Evolutionary conservation across 352 stramenopile genomes (phyloP).

Genomic region (Globisporangium cederbergense): DNA sequence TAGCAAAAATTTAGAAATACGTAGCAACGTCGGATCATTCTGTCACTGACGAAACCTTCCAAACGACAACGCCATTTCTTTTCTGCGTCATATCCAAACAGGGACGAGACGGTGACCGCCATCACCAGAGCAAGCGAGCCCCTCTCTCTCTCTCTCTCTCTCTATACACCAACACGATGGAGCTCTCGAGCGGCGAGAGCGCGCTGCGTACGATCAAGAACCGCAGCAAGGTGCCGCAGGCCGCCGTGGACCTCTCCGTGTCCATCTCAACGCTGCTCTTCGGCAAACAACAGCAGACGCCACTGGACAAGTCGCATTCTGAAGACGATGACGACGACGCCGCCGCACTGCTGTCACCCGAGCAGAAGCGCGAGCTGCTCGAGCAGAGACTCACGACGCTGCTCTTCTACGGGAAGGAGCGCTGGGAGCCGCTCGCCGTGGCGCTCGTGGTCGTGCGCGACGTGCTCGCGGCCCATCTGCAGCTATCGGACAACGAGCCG

Average conservation of each 20-base stretch:
- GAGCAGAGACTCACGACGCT: slow-evolving; percentile 52
- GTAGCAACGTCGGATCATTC: no score
- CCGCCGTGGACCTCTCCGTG: slow-evolving; percentile 34
- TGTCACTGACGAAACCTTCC: neutral
- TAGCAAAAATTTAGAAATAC: neutral
- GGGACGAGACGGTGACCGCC: neutral
- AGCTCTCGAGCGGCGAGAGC: slow-evolving; percentile 62
- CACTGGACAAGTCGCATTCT: neutral
- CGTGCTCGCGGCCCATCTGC: slow-evolving; percentile 32
- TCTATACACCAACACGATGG: slow-evolving; percentile 31
- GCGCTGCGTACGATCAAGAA: slow-evolving; percentile 73
- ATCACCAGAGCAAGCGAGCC: neutral
- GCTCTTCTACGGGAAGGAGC: slow-evolving; percentile 47
- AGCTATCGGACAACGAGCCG: slow-evolving; percentile 26
- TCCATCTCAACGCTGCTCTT: slow-evolving; percentile 32
- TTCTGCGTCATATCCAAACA: slow-evolving; percentile 4
- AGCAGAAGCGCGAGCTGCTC: slow-evolving; percentile 32
- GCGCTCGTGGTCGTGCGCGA: slow-evolving; percentile 57
- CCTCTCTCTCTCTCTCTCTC: neutral
- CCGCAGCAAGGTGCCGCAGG: slow-evolving; percentile 48
- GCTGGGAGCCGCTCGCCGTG: slow-evolving; percentile 76
- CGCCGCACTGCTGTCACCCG: slow-evolving; percentile 4
- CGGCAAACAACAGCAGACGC: neutral
- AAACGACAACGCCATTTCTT: neutral
- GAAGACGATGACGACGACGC: slow-evolving; percentile 7